A percentile compares a stretch with the other conserved stretches of the same genome.
Conservation (phyloP, 495 filamentous ascomycete species). For the Penicillium coffeae region DNA sequence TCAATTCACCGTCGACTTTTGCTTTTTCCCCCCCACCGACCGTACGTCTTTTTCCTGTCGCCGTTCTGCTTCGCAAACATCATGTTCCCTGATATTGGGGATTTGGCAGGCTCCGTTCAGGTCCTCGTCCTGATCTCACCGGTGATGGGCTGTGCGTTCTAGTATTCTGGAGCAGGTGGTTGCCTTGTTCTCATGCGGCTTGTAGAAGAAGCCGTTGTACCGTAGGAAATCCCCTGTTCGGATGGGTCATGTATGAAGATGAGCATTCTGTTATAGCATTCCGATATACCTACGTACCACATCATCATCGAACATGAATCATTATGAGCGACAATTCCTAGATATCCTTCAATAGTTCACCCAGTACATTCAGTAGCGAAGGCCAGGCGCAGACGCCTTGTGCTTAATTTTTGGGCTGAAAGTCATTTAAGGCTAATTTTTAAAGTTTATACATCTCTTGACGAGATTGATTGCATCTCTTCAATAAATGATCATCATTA, state of each 20-base stretch:
- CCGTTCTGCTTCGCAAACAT: constrained; percentile 22
- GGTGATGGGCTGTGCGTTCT: constrained; percentile 30
- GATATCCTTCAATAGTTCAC: no score
- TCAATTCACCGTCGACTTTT: neutral
- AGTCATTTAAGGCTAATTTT: no score
- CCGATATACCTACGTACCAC: constrained; percentile 4
- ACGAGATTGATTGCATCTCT: no score
- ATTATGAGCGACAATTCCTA: neutral
- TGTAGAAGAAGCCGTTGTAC: constrained; percentile 9
- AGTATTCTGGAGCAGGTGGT: constrained; percentile 27
- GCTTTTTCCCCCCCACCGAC: neutral
- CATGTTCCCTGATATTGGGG: constrained; percentile 12
- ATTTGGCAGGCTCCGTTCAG: constrained; percentile 10
- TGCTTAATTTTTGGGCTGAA: no score
- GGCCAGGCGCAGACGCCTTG: no score
- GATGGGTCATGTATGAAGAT: constrained; percentile 8
- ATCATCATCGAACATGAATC: neutral
- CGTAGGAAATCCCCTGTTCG: constrained; percentile 1
- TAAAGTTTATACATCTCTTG: no score
- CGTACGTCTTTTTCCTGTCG: constrained; percentile 17
- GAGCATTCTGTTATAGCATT: constrained; percentile 8
- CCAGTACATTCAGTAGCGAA: no score
- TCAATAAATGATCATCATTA: no score
- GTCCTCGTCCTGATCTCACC: constrained; percentile 8
- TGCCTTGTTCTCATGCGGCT: constrained; percentile 14